Conservation (phyloP, 345 rosid species). For the Hypericum perforatum region DNA sequence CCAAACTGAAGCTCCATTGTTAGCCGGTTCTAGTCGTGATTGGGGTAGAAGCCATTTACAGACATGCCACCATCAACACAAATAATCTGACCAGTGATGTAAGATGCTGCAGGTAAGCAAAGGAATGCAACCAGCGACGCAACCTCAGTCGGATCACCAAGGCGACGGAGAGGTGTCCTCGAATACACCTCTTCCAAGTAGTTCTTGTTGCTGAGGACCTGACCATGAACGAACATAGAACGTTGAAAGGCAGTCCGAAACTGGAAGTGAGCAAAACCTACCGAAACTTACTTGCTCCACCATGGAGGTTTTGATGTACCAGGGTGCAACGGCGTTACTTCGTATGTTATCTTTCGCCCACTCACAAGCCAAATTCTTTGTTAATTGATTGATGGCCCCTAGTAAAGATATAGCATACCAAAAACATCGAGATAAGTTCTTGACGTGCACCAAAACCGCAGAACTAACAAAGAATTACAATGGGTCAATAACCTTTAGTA, state of each 20-base stretch:
- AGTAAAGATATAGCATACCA: neutral
- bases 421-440: neutral
- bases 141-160: slow-evolving; percentile 10
- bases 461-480: neutral
- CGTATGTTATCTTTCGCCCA: slow-evolving; percentile 21
- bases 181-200: neutral
- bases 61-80: slow-evolving; percentile 15
- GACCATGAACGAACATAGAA: neutral
- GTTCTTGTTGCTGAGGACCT: neutral
- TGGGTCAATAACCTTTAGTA: slow-evolving; percentile 8
- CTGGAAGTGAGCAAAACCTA: no score
- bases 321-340: slow-evolving; percentile 13
- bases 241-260: neutral
- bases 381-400: slow-evolving; percentile 17
- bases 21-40: no score
- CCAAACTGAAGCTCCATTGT: no score
- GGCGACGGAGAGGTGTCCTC: slow-evolving; percentile 6
- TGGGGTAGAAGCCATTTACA: slow-evolving; percentile 2
- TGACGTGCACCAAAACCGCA: neutral
- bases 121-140: slow-evolving; percentile 16
- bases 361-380: slow-evolving; percentile 18
- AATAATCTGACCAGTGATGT: slow-evolving; percentile 14
- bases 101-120: slow-evolving; percentile 16
- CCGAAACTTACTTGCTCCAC: slow-evolving; percentile 1
- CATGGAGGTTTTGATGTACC: slow-evolving; percentile 10